Conservation (phyloP, 345 rosid genomes). For the Rubroshorea leprosula region DNA sequence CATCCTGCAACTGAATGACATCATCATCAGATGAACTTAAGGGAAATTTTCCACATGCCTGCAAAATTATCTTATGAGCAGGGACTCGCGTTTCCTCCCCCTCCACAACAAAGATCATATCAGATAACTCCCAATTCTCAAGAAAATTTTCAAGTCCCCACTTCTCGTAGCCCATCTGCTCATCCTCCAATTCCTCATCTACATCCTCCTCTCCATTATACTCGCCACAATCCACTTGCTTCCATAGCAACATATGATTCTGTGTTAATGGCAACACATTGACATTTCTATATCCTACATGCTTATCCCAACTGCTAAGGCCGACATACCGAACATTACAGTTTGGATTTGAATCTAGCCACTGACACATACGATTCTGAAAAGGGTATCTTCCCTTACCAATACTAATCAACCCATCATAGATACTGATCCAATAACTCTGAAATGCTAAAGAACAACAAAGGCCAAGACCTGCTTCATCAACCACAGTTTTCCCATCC, state of each 20-base stretch:
- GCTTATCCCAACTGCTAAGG: conserved; percentile 93
- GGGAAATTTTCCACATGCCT: conserved; percentile 68
- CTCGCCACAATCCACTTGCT: conserved; percentile 64
- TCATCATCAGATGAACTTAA: conserved; percentile 36
- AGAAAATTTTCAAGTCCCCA: conserved; percentile 86
- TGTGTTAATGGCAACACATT: conserved; percentile 77
- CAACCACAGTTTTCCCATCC: conserved; percentile 78
- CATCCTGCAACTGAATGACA: conserved; percentile 45
- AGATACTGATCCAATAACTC: conserved; percentile 93
- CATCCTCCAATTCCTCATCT: conserved; percentile 44
- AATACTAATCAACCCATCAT: conserved; percentile 81
- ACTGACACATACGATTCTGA: conserved; percentile 81
- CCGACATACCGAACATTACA: conserved; percentile 76
- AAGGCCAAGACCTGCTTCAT: conserved; percentile 64
- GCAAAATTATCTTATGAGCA: conserved; percentile 83
- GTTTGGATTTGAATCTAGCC: conserved; percentile 88
- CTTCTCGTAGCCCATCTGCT: conserved; percentile 36
- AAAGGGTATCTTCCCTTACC: conserved; percentile 96
- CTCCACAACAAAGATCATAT: conserved; percentile 63
- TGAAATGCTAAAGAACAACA: conserved; percentile 78
- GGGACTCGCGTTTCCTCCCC: conserved; percentile 61
- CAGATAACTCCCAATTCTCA: conserved; percentile 80
- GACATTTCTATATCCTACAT: conserved; percentile 94
- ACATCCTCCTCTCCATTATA: conserved; percentile 40
- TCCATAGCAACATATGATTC: conserved; percentile 76